These are phyloP conservation scores for Orbilia javanica DNA, from an alignment of 2,329 filamentous ascomycete species.

Conservation along the genomic window DNA sequence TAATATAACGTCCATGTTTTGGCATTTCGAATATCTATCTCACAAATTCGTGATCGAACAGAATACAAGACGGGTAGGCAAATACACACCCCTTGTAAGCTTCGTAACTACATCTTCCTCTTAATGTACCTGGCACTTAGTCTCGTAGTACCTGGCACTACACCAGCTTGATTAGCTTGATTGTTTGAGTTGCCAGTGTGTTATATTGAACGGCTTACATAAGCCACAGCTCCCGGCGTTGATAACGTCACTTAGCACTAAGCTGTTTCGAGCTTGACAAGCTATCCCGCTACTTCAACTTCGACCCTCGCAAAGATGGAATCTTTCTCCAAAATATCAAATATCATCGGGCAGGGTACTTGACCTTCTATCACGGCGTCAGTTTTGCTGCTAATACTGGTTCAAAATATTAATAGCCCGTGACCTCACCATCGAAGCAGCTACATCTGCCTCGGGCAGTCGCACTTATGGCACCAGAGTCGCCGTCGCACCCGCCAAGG, in stretches of 20 bases:
- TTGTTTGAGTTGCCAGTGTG: too few species aligned
- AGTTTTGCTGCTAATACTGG: background rate
- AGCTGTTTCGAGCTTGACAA: background rate
- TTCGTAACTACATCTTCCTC: too few species aligned
- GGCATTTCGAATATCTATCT: too few species aligned
- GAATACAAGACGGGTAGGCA: too few species aligned
- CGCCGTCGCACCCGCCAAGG: constrained; percentile 72
- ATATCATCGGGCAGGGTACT: constrained; percentile 90
- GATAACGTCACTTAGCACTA: constrained; percentile 20
- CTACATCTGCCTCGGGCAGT: constrained; percentile 83
- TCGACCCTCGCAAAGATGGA: constrained; percentile 75
- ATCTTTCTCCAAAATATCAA: constrained; percentile 93
- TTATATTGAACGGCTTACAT: background rate
- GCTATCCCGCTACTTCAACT: constrained; percentile 25
- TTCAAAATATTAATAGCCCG: constrained; percentile 73
- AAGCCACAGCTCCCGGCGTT: background rate
- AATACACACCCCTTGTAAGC: too few species aligned
- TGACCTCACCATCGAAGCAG: constrained; percentile 96
- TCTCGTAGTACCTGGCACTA: too few species aligned
- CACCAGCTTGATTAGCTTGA: too few species aligned
- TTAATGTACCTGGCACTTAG: too few species aligned
- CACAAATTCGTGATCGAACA: too few species aligned
- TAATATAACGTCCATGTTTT: too few species aligned
- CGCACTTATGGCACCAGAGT: constrained; percentile 58
- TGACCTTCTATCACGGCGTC: constrained; percentile 62